Evolutionary conservation across 148 eudicot genomes (phyloP).

Genomic region (Mesembryanthemum crystallinum): DNA sequence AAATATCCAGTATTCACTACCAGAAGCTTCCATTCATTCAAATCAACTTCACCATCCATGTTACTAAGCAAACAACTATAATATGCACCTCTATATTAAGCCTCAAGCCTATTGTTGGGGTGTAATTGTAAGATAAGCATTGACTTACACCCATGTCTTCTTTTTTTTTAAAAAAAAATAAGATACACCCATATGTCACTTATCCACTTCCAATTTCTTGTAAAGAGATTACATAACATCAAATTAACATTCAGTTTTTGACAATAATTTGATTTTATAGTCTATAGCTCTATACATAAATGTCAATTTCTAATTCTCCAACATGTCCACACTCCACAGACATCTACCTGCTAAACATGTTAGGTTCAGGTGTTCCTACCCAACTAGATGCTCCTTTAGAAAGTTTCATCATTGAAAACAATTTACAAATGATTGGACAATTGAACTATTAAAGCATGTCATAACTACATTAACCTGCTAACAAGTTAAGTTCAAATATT

Average conservation of each 20-base stretch:
- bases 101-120: background rate
- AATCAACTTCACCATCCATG: no score
- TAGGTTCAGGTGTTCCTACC: no score
- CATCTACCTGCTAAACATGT: no score
- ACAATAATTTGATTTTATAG: background rate
- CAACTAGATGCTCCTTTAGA: background rate
- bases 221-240: background rate
- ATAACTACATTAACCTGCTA: no score
- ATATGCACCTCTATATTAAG: background rate
- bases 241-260: background rate
- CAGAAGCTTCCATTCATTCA: no score
- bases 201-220: background rate
- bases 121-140: background rate
- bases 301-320: background rate
- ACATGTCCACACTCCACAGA: background rate
- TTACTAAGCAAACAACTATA: no score
- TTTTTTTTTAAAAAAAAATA: no score
- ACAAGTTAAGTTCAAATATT: background rate
- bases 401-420: background rate
- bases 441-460: no score
- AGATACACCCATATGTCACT: no score
- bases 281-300: background rate
- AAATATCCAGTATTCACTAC: no score
- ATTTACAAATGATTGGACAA: no score
- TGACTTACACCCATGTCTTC: background rate